Conservation (phyloP, 2,329 filamentous ascomycete species). For the Fusarium nematophilum region DNA sequence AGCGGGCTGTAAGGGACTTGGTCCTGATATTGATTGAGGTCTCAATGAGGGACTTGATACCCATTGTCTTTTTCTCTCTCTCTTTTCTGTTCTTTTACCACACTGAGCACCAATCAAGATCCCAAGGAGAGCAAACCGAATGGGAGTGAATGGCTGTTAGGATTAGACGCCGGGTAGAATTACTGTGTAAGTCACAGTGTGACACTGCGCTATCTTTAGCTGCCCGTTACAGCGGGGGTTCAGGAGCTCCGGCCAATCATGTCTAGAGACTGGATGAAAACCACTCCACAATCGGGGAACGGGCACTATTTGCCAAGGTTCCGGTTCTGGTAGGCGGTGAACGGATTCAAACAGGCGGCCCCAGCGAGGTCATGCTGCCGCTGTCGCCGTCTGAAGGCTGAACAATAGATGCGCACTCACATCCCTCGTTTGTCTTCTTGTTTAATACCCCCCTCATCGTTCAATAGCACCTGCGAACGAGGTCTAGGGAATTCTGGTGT, state of each 20-base stretch:
- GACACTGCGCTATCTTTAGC: constrained; percentile 7
- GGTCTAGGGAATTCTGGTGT: not conserved
- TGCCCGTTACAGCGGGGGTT: not conserved
- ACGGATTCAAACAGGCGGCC: constrained; percentile 9
- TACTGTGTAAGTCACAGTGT: constrained; percentile 11
- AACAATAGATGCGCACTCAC: constrained; percentile 11
- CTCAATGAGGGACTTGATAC: not conserved
- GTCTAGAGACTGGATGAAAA: constrained; percentile 8
- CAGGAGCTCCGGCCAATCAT: constrained; percentile 27
- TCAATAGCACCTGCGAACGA: not conserved
- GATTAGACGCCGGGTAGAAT: too few relatives aligned
- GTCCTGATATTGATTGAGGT: not conserved
- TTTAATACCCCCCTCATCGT: not conserved
- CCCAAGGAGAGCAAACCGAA: not conserved
- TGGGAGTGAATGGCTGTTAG: not conserved
- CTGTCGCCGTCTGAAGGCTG: constrained; percentile 18
- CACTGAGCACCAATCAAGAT: not conserved
- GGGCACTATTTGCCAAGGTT: constrained; percentile 29
- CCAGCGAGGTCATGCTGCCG: constrained; percentile 38
- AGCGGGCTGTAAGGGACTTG: constrained; percentile 56
- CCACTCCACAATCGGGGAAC: constrained; percentile 7
- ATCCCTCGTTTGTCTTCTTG: not conserved
- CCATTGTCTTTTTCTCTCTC: not conserved
- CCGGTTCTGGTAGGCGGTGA: constrained; percentile 42
- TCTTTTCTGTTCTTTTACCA: too few relatives aligned